A percentile compares a stretch with the other conserved stretches of the same genome.
phyloP scores from a whole-genome alignment of 805 yeast species.

The Hemisphaericaspora nanyangensis region DNA sequence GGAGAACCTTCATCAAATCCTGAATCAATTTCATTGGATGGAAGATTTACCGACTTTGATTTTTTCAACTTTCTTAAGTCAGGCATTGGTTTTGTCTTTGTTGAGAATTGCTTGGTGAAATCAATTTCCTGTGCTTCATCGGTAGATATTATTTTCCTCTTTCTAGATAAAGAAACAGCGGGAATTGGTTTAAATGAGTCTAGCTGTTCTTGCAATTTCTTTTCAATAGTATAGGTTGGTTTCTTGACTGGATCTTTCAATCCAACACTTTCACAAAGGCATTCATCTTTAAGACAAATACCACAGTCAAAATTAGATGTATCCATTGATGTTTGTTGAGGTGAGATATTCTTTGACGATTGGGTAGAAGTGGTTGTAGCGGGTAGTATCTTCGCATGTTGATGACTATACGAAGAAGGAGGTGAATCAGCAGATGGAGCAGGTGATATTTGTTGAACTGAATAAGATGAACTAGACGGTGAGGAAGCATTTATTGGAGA shows the following conservation, averaged over 20 bases:
- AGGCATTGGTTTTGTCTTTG: constrained; percentile 31
- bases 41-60: not conserved
- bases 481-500: constrained; percentile 18
- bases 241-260: constrained; percentile 22
- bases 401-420: constrained; percentile 18
- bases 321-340: constrained; percentile 10
- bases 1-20: constrained; percentile 45
- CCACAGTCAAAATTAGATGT: constrained; percentile 48
- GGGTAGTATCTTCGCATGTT: not conserved
- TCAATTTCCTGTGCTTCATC: constrained; percentile 42
- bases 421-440: constrained; percentile 51
- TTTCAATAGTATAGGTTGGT: constrained; percentile 7
- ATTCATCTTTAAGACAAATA: constrained; percentile 64
- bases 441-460: constrained; percentile 49
- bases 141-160: constrained; percentile 13
- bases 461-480: constrained; percentile 25
- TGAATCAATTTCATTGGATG: constrained; percentile 2
- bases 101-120: constrained; percentile 46
- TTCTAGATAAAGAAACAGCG: constrained; percentile 56
- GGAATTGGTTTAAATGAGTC: constrained; percentile 54
- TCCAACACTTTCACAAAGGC: constrained; percentile 59
- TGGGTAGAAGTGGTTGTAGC: constrained; percentile 12
- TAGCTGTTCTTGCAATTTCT: constrained; percentile 29
- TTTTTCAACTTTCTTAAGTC: constrained; percentile 30
- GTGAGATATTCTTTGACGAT: constrained; percentile 11